Conservation (phyloP, 2,329 filamentous ascomycete genomes). For the Pseudogymnoascus sp. region DNA sequence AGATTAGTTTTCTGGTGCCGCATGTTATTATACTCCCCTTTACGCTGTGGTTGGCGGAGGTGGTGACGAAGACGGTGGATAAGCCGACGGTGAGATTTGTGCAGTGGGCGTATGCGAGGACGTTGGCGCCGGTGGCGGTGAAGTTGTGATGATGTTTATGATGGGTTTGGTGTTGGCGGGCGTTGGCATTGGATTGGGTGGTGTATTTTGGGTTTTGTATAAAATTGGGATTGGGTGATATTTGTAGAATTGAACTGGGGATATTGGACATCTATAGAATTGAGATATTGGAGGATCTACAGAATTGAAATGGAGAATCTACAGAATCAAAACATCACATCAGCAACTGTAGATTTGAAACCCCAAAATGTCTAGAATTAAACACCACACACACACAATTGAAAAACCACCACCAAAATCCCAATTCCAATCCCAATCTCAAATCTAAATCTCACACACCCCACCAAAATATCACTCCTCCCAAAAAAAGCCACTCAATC, state of each 20-base stretch:
- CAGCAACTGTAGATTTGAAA: neutral
- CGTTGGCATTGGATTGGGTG: neutral
- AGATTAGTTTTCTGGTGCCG: constrained; percentile 41
- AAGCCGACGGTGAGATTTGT: neutral
- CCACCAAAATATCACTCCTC: too few relatives aligned
- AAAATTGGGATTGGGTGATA: neutral
- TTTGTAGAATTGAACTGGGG: neutral
- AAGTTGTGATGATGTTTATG: neutral
- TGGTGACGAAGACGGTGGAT: constrained; percentile 2
- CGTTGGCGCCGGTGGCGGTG: constrained; percentile 22
- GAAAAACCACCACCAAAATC: neutral
- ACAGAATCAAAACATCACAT: too few relatives aligned
- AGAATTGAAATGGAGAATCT: neutral
- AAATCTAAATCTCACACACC: neutral
- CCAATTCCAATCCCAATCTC: neutral
- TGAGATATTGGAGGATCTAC: neutral
- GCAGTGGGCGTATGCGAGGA: constrained; percentile 32
- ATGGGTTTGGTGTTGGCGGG: neutral
- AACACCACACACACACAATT: neutral
- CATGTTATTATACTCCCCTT: constrained; percentile 29
- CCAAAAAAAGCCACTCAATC: too few relatives aligned
- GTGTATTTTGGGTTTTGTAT: neutral
- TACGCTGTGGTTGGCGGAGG: neutral
- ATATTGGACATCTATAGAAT: neutral
- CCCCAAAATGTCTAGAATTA: neutral